Evolutionary conservation across 805 yeast genomes (phyloP), one percentile per base, ranked within the genome.

Genomic region (Starmerella bombicola): DNA sequence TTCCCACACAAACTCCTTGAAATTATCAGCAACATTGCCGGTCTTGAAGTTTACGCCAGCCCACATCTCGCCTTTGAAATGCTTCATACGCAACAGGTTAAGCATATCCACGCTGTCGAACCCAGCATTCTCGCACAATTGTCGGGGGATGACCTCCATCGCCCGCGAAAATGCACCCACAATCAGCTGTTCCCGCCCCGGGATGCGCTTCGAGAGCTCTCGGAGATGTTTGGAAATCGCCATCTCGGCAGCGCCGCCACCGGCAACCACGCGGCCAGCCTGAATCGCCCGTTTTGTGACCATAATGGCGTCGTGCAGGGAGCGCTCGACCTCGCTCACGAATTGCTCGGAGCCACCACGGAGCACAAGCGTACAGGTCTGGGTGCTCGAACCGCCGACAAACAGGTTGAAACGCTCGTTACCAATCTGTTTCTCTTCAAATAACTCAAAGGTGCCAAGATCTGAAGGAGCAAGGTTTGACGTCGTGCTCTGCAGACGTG

Each of bases 171-270:
- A 91, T 6, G 95, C 95, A 43, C 78, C 78, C 43, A 91, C 80
- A 44, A 91, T 78, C 47, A 91, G 67, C 66, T 91, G 99, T 64
- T 88, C 95, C 62, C 91, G 88, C 30, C 98, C 98, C 18, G 95
- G 84, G 53, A 91, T 81, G 16, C 83, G 73, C 56, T 79, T 78
- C 19, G 96, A 77, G 56, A 78, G 73, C 53, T 84, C 95, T 56
- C 98, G 74, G 53, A 91, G 69, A 59, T 80, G 75, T 59, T 76
- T 83, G 29, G 96, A 85, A 30, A 91, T 57, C 59, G 91, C 97
- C 98, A 91, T 91, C 64, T 91, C 98, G 49, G 85, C 80, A 26
- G 99, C 99, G 49, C 99, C 99, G 50, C 99, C 99, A 47, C 99
- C 99, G 12, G 95, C 97, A 43, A 91, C 98, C 51, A 91, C 76